Base-by-base conservation (phyloP, 495 filamentous ascomycete genomes). In the Lasiosphaeriaceae sp. region DNA sequence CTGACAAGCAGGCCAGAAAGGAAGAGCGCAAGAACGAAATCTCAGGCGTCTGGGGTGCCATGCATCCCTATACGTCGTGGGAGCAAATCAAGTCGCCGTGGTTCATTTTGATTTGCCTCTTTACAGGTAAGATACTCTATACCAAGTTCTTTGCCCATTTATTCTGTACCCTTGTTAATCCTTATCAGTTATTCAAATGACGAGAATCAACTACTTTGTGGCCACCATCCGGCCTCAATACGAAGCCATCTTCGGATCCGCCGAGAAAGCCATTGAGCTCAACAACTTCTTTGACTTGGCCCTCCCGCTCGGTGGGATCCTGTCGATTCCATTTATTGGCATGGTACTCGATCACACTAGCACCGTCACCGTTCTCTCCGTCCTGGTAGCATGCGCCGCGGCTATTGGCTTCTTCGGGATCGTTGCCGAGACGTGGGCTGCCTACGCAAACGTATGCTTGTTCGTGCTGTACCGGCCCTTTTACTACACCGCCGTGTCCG, bases 171-270 rank as follows among this genome's bases (percentile, higher is more conserved):
- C 49, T 39, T 24, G 21, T 8, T 17, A 16, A 17, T 20, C 29
- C 9, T 19, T 6, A 31, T 20, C 34, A 67, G 80, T 94, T 21
- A 71, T 96, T 19, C 90, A 94, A 70, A 96, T 96, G 92, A 90
- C 88, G 0, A 84, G 93, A 17, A 96, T 97, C 70, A 97, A 97
- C 74, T 98, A 91, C 79, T 98, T 98, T 64, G 90, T 98, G 29
- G 92, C 94, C 1, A 94, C 94, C 2, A 84, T 98, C 57, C 84
- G 87, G 19, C 77, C 85, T 8, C 94, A 98, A 68, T 97, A 97
- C 72, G 80, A 83, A 39, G 85, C 84, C 64, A 79, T 98, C 11
- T 80, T 98, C n/a, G 71, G 70, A 22, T 80, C 79, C 9, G 71
- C 73, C 49, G 64, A 67, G 0, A 76, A 78, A 43, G 89, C 92